Percentiles rank a stretch among this genome's conserved stretches.
phyloP scores from a whole-genome alignment of 805 yeast genomes.

The Hagleromyces aurorensis region DNA sequence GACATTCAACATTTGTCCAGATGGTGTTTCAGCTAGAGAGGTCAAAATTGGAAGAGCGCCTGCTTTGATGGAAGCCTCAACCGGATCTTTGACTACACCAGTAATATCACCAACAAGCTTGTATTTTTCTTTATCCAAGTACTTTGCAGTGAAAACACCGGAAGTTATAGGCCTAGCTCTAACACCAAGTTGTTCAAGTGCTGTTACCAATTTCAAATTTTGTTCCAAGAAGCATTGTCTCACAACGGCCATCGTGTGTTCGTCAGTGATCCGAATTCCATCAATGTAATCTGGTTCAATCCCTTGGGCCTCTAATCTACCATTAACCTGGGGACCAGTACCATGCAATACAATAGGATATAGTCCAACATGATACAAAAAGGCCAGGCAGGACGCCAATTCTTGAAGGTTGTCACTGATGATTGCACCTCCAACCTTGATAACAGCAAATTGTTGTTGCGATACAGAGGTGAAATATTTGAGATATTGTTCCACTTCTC shows the following conservation, averaged over 20 bases:
- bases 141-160: constrained; percentile 93
- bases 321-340: constrained; percentile 98
- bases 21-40: constrained; percentile 91
- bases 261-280: constrained; percentile 94
- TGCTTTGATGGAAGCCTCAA: constrained; percentile 90
- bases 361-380: constrained; percentile 92
- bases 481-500: constrained; percentile 96
- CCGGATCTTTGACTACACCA: constrained; percentile 78
- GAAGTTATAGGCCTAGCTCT: constrained; percentile 98
- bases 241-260: constrained; percentile 91
- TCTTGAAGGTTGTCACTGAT: constrained; percentile 91
- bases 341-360: constrained; percentile 97
- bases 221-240: constrained; percentile 93
- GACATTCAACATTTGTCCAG: constrained; percentile 94
- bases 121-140: constrained; percentile 83
- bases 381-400: constrained; percentile 91
- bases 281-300: constrained; percentile 93
- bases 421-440: constrained; percentile 98
- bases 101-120: constrained; percentile 87
- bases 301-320: constrained; percentile 84
- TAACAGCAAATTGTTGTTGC: constrained; percentile 95
- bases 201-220: constrained; percentile 89
- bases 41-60: constrained; percentile 97
- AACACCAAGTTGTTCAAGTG: constrained; percentile 92
- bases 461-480: constrained; percentile 94